Evolutionary conservation across 2,329 filamentous ascomycete genomes (phyloP).

Genomic region (Colletotrichum higginsianum): DNA sequence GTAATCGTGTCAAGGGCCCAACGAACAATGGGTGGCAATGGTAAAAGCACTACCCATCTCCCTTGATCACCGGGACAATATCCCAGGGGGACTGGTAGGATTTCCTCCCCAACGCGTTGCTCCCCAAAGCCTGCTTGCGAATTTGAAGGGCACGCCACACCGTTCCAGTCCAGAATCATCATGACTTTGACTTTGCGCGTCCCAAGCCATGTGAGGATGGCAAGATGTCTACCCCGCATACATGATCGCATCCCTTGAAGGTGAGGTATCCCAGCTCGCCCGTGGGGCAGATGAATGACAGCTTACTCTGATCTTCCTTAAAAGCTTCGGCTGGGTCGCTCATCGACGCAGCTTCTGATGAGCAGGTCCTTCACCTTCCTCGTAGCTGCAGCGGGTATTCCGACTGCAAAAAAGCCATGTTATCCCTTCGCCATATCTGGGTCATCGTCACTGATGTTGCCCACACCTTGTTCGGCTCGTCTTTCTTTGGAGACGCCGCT

Average conservation of each 20-base stretch:
- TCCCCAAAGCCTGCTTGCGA: not conserved
- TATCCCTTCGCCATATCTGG: slow-evolving; percentile 16
- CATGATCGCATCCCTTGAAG: not conserved
- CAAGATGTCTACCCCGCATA: not conserved
- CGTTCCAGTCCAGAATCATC: slow-evolving; percentile 16
- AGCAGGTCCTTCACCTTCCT: not conserved
- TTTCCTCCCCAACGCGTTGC: too few relatives aligned
- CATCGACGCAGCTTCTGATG: not conserved
- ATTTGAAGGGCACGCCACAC: not conserved
- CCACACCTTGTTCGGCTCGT: slow-evolving; percentile 2
- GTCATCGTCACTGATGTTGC: slow-evolving; percentile 12
- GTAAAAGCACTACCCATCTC: not conserved
- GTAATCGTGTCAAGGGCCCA: not conserved
- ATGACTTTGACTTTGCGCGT: not conserved
- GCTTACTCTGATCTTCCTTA: not conserved
- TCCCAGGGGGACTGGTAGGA: not conserved
- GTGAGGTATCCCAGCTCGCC: not conserved
- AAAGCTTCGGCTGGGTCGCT: not conserved
- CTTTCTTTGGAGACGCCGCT: not conserved
- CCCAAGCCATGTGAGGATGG: not conserved
- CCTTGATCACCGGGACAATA: not conserved
- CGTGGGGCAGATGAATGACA: too few relatives aligned
- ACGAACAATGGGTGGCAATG: too few relatives aligned
- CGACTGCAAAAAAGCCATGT: slow-evolving; percentile 2
- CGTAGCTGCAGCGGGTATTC: not conserved